phyloP scores from a whole-genome alignment of 176 grass and related monocot genomes.

The Neostapfia colusana region DNA sequence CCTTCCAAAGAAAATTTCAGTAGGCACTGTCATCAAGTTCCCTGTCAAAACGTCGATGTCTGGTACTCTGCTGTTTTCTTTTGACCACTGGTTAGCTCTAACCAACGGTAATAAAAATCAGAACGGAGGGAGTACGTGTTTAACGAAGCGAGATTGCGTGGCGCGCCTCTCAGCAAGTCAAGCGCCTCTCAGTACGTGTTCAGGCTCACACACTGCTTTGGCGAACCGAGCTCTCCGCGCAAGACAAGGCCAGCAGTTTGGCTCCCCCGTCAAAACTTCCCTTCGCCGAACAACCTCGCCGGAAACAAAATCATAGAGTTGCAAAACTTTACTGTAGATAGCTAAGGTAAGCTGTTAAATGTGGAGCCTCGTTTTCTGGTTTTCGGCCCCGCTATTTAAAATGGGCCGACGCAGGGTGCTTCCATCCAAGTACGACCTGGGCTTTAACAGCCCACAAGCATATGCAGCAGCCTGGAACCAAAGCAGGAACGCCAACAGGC shows the following conservation, averaged over 20 bases:
- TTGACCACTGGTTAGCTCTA: too few species aligned
- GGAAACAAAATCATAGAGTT: neutral
- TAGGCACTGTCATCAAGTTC: neutral
- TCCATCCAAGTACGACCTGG: neutral
- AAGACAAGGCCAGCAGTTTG: too few species aligned
- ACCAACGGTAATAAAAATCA: too few species aligned
- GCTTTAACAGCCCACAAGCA: neutral
- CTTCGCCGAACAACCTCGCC: too few species aligned
- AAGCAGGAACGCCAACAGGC: neutral
- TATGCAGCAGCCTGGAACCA: neutral
- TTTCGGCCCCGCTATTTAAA: neutral
- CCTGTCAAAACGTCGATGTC: neutral
- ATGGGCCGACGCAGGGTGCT: neutral
- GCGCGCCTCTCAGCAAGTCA: neutral
- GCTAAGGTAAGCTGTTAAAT: neutral
- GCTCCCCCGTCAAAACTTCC: too few species aligned
- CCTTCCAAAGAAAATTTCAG: neutral
- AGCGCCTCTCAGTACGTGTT: neutral
- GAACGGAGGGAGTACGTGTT: too few species aligned
- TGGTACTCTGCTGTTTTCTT: too few species aligned
- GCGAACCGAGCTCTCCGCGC: too few species aligned
- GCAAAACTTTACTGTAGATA: neutral
- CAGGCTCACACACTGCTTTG: neutral
- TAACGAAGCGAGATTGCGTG: neutral
- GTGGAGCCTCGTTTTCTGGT: neutral